Conservation (phyloP, 441 rosid species). For the Populus hybrid region DNA sequence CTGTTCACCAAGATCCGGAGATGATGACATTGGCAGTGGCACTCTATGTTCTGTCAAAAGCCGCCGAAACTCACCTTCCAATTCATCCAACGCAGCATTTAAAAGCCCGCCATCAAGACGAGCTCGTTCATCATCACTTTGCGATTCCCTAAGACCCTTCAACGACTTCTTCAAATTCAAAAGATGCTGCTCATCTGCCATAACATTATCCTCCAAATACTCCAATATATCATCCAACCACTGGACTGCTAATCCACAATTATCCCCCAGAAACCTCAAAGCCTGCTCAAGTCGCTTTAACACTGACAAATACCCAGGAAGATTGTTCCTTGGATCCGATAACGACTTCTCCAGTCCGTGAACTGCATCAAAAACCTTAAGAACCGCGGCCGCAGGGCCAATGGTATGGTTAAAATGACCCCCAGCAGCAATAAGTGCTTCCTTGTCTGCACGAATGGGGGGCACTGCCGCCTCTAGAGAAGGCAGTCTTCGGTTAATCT, state of each 20-base stretch:
- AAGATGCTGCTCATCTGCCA: conserved; percentile 77
- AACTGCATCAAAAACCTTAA: conserved; percentile 96
- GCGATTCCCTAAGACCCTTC: conserved; percentile 60
- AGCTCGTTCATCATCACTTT: conserved; percentile 37
- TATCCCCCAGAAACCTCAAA: conserved; percentile 78
- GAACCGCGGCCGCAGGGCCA: conserved; percentile 98
- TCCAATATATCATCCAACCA: conserved; percentile 98
- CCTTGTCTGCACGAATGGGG: conserved; percentile 87
- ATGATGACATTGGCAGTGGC: conserved; percentile 83
- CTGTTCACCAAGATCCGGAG: conserved; percentile 53
- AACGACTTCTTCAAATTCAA: conserved; percentile 60
- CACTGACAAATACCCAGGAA: conserved; percentile 76
- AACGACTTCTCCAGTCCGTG: conserved; percentile 91
- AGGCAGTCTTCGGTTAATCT: conserved; percentile 76
- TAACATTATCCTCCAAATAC: conserved; percentile 79
- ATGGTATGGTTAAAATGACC: conserved; percentile 96
- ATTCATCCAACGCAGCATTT: conserved; percentile 74
- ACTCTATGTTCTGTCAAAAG: conserved; percentile 78
- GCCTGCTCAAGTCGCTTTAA: conserved; percentile 92
- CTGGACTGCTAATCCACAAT: conserved; percentile 92
- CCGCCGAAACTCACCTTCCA: conserved; percentile 70
- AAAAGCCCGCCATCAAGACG: conserved; percentile 81
- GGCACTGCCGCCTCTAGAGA: conserved; percentile 76
- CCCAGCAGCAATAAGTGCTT: conserved; percentile 72
- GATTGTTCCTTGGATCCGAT: conserved; percentile 78